Percentiles rank a stretch among this genome's conserved stretches.
Evolutionary conservation across 768 basidiomycete genomes (phyloP).

Genomic region (Suillus fuscotomentosus): DNA sequence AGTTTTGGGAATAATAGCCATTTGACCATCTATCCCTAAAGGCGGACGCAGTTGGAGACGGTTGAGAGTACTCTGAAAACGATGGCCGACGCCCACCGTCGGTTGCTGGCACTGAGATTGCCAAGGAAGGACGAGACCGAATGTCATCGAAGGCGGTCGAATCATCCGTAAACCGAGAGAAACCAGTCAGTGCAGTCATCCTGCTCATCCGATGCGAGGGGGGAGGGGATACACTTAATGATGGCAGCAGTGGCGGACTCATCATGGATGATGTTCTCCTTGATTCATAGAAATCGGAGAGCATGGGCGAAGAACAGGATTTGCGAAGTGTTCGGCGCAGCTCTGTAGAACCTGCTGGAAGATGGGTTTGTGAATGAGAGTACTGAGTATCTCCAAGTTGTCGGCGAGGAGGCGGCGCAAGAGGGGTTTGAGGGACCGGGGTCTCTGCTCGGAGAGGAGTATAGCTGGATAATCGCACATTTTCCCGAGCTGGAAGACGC

Average conservation of each 20-base stretch:
- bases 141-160: slow-evolving; percentile 17
- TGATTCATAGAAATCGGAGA: slow-evolving; percentile 44
- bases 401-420: slow-evolving; percentile 64
- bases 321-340: slow-evolving; percentile 36
- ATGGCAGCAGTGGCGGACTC: slow-evolving; percentile 48
- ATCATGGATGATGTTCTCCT: slow-evolving; percentile 31
- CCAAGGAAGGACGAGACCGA: slow-evolving; percentile 44
- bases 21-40: slow-evolving; percentile 57
- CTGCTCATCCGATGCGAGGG: slow-evolving; percentile 27
- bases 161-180: slow-evolving; percentile 34
- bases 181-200: slow-evolving; percentile 12
- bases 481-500: slow-evolving; percentile 27
- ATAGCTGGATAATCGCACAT: slow-evolving; percentile 38
- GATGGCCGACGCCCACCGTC: slow-evolving; percentile 46
- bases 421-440: slow-evolving; percentile 59
- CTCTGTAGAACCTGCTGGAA: slow-evolving; percentile 22
- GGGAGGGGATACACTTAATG: slow-evolving; percentile 28
- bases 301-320: slow-evolving; percentile 52
- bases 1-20: slow-evolving; percentile 30
- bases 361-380: slow-evolving; percentile 58
- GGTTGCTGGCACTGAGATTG: slow-evolving; percentile 44
- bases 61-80: slow-evolving; percentile 64
- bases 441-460: slow-evolving; percentile 62
- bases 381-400: slow-evolving; percentile 40
- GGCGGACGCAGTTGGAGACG: slow-evolving; percentile 78